Base-by-base conservation (phyloP, 441 rosid genomes). In the Adansonia rubrostipa region DNA sequence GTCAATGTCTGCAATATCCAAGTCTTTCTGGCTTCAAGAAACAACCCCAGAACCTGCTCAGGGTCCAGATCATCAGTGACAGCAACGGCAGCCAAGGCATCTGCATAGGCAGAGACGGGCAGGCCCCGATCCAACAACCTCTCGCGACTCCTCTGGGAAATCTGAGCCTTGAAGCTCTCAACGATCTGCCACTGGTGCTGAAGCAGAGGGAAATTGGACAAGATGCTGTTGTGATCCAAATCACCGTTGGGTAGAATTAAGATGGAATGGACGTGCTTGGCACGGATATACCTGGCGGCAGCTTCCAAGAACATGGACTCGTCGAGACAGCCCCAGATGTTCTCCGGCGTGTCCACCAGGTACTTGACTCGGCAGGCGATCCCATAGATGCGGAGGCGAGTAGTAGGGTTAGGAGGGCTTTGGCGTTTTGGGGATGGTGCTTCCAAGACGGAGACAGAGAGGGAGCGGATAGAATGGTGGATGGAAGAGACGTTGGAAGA, bases 181-280 rank as follows among this genome's bases (percentile, higher is more conserved):
- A 94, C 98, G 64, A 94, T 96, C 95, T 94, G 98, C 95, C 97
- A 96, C 81, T 96, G 99, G 73, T 96, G 98, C 84, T 96, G 97
- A 78, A 96, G 81, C 13, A 94, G 82, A 36, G 99, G 98, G 74
- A 94, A 94, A 79, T 90, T 93, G 58, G 94, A 85, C 80, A 92
- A 83, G 20, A 92, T 84, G 73, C 83, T 88, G 80, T 80, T 82
- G 77, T 87, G 87, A 82, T 89, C 93, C 40, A 82, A 80, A 53
- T 86, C 91, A 54, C 79, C 84, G 60, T 74, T 80, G 33, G 74
- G 79, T 56, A 63, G 20, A 10, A 84, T 75, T 74, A 89, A 77
- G 65, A 84, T 86, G 76, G 76, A 80, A 76, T 96, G 97, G 51
- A 96, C 99, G 79, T 92, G 97, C 88, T 92, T 91, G 63, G 98